Evolutionary conservation across 1,284 basidiomycete species (phyloP).

Genomic region (Puccinia coronata): DNA sequence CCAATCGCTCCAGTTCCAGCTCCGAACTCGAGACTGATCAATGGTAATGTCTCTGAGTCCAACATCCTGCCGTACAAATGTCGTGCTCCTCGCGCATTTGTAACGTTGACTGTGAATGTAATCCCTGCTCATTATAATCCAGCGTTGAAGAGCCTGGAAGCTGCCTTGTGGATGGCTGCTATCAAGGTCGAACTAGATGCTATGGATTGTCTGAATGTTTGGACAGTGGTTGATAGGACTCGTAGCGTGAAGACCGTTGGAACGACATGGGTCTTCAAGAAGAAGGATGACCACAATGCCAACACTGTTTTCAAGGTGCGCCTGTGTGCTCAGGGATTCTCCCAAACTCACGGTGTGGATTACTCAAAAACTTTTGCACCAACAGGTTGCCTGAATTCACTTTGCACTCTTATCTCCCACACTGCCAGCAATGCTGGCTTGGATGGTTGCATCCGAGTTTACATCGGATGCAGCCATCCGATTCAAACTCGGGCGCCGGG

Average conservation of each 20-base stretch:
- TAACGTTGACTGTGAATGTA: background rate
- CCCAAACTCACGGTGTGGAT: background rate
- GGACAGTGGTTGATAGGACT: background rate
- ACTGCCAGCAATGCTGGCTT: too few relatives aligned
- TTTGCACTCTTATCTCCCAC: background rate
- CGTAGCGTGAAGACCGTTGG: background rate
- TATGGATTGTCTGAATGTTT: background rate
- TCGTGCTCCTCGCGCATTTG: background rate
- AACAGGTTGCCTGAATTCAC: background rate
- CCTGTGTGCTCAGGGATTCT: constrained; percentile 3
- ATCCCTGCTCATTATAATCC: background rate
- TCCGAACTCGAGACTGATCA: background rate
- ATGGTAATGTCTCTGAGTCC: background rate
- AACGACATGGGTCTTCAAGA: background rate
- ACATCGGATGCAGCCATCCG: too few relatives aligned
- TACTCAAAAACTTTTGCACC: constrained; percentile 5
- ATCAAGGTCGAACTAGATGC: background rate
- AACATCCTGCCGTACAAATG: background rate
- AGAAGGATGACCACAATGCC: background rate
- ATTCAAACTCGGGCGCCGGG: too few relatives aligned
- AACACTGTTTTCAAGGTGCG: background rate
- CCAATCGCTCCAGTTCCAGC: background rate
- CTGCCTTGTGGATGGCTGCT: background rate
- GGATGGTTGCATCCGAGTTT: too few relatives aligned
- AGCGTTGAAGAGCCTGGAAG: background rate